Base-by-base conservation (phyloP, 2,329 filamentous ascomycete species). In the Ophiostoma populinum region DNA sequence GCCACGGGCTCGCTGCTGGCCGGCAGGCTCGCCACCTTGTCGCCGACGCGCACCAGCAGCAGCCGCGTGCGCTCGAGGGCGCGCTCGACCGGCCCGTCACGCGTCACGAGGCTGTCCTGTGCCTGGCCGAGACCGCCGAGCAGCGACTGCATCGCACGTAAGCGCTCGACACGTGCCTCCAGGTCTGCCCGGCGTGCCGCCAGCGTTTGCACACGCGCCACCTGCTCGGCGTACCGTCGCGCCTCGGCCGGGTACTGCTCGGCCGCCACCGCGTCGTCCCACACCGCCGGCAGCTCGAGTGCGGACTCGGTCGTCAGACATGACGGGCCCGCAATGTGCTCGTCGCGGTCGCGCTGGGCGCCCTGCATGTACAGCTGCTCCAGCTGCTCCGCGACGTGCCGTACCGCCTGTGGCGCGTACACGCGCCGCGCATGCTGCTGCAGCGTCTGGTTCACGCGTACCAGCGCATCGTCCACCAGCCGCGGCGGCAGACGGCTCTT, bases 341-440 rank as follows among this genome's bases (percentile, higher is more conserved):
- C 22, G 32, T 25, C 32, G 10, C 20, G 33, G 18, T n/a, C n/a
- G n/a, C n/a, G n/a, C n/a, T n/a, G n/a, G n/a, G n/a, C n/a, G n/a
- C n/a, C n/a, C n/a, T n/a, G n/a, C n/a, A n/a, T n/a, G n/a, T 35
- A 82, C 29, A 79, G 55, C 32, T 55, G 54, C 52, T 80, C 74
- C 27, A 83, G 71, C 55, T 83, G 77, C 56, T 80, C 75, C 2
- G 77, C 75, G 13, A 82, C 66, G 46, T 80, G 74, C 24, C 76
- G 66, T 34, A 66, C 70, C n/a, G 76, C 74, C 45, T 78, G 73
- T 0, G 74, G 66, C 12, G 72, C 65, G 50, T 80, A 80, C 5
- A 72, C 71, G 37, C 72, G 65, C 24, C 67, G 68, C 20, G 65
- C 65, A 50, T 83, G 78, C 44, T 76, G 71, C 43, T 67, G 65